phyloP scores from a whole-genome alignment of 2,329 filamentous ascomycete species.

The Phyllosticta ampelicida region DNA sequence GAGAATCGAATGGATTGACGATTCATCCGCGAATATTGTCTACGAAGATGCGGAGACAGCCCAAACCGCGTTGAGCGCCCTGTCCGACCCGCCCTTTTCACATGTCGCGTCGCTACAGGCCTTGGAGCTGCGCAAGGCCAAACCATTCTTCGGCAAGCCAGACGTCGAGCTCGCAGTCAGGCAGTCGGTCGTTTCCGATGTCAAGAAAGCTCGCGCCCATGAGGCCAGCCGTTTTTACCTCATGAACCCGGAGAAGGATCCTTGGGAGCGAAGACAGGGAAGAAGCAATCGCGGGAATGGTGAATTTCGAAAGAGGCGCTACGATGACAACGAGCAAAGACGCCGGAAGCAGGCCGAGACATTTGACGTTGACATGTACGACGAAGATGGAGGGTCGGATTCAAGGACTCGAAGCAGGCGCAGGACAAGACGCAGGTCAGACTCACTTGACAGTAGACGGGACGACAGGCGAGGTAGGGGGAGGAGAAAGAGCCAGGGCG shows the following conservation, averaged over 20 bases:
- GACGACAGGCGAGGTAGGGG: constrained; percentile 18
- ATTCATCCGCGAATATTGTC: constrained; percentile 77
- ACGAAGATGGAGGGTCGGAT: constrained; percentile 47
- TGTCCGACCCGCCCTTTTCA: constrained; percentile 40
- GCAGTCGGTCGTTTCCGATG: constrained; percentile 63
- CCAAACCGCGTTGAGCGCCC: constrained; percentile 40
- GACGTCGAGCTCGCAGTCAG: constrained; percentile 62
- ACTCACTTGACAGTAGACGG: constrained; percentile 14
- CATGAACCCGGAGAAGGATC: constrained; percentile 80
- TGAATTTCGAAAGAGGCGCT: constrained; percentile 33
- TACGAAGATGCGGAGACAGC: constrained; percentile 52
- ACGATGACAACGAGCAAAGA: constrained; percentile 33
- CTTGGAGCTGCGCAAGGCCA: constrained; percentile 58
- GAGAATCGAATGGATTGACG: constrained; percentile 88
- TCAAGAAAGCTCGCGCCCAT: constrained; percentile 68
- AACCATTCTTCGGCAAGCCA: constrained; percentile 55
- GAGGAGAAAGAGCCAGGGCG: constrained; percentile 17
- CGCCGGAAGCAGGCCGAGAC: constrained; percentile 38
- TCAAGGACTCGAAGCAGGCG: constrained; percentile 20
- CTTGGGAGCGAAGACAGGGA: constrained; percentile 47
- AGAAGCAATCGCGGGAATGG: constrained; percentile 13
- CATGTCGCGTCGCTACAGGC: constrained; percentile 33
- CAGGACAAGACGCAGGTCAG: constrained; percentile 14
- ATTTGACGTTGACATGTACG: constrained; percentile 74
- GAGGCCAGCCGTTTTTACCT: constrained; percentile 84